Evolutionary conservation across 1,139 yeast genomes (phyloP).

Genomic region (Kodamaea ohmeri): DNA sequence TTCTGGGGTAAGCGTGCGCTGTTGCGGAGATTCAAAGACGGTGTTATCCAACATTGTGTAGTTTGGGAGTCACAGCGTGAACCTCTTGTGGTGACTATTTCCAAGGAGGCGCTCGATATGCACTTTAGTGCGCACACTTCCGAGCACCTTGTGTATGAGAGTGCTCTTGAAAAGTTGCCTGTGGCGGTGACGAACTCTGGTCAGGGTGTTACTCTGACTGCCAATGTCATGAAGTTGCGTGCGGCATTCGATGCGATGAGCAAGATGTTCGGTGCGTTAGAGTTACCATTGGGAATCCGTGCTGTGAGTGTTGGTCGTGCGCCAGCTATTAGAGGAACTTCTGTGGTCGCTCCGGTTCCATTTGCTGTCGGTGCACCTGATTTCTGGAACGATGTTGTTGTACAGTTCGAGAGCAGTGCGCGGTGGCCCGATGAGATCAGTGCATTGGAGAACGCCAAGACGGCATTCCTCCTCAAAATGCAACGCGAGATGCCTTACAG

Average conservation of each 20-base stretch:
- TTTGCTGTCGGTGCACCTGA: constrained; percentile 76
- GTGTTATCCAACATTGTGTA: constrained; percentile 83
- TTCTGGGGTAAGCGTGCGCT: constrained; percentile 92
- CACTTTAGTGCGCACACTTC: constrained; percentile 57
- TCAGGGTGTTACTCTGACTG: constrained; percentile 50
- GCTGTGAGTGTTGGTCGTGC: constrained; percentile 69
- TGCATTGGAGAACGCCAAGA: constrained; percentile 84
- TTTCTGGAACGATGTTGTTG: constrained; percentile 72
- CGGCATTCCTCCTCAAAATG: constrained; percentile 80
- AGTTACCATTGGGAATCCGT: constrained; percentile 71
- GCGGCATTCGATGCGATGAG: constrained; percentile 66
- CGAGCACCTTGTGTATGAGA: constrained; percentile 29
- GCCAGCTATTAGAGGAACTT: constrained; percentile 67
- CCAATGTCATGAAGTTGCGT: constrained; percentile 55
- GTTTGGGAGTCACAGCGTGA: constrained; percentile 73
- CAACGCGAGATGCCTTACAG: constrained; percentile 55
- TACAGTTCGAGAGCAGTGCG: constrained; percentile 87
- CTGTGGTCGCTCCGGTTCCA: constrained; percentile 78
- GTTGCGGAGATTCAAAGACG: constrained; percentile 87
- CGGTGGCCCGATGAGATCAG: constrained; percentile 93
- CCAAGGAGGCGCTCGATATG: constrained; percentile 57
- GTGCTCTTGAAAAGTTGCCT: constrained; percentile 8
- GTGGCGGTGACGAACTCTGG: constrained; percentile 42
- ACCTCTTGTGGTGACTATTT: constrained; percentile 65
- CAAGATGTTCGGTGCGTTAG: constrained; percentile 50